These are phyloP conservation scores for Pythium myriotylum DNA, from an alignment of 352 stramenopile species.

Conservation along the genomic window DNA sequence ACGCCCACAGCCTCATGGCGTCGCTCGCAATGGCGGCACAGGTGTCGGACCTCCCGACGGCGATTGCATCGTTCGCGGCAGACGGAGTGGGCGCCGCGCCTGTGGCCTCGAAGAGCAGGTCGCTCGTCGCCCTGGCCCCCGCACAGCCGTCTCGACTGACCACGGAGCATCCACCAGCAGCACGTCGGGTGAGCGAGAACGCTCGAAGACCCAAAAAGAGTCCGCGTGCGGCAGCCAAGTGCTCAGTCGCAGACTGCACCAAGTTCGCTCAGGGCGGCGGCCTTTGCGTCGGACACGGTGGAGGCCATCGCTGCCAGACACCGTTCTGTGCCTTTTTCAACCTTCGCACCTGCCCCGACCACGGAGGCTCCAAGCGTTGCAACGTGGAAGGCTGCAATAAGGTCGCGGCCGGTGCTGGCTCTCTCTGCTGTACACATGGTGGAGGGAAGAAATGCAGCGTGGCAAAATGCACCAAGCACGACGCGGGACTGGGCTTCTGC, in stretches of 20 bases:
- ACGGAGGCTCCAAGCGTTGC: slow-evolving; percentile 75
- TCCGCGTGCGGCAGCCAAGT: slow-evolving; percentile 25
- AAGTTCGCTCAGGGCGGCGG: slow-evolving; percentile 70
- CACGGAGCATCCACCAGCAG: background rate
- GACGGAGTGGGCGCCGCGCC: background rate
- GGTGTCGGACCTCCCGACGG: background rate
- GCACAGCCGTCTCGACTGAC: background rate
- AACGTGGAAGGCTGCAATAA: slow-evolving; percentile 49
- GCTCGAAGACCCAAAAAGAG: background rate
- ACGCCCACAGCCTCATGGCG: slow-evolving; percentile 18
- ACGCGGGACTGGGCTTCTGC: slow-evolving; percentile 68
- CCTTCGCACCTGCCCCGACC: slow-evolving; percentile 70
- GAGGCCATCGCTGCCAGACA: slow-evolving; percentile 71
- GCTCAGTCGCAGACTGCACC: slow-evolving; percentile 47
- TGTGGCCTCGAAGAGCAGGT: background rate
- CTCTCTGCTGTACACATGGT: slow-evolving; percentile 68
- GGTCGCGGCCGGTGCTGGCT: slow-evolving; percentile 48
- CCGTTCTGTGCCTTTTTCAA: slow-evolving; percentile 74
- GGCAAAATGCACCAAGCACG: slow-evolving; percentile 74
- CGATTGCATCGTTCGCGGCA: background rate
- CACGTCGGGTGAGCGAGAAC: background rate
- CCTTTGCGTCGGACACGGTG: slow-evolving; percentile 66
- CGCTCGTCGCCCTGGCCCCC: slow-evolving; percentile 8
- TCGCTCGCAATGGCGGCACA: slow-evolving; percentile 9
- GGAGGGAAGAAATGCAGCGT: slow-evolving; percentile 70